A percentile compares a stretch with the other conserved stretches of the same genome.
phyloP scores from a whole-genome alignment of 805 yeast species.

The Suhomyces prunicola region DNA sequence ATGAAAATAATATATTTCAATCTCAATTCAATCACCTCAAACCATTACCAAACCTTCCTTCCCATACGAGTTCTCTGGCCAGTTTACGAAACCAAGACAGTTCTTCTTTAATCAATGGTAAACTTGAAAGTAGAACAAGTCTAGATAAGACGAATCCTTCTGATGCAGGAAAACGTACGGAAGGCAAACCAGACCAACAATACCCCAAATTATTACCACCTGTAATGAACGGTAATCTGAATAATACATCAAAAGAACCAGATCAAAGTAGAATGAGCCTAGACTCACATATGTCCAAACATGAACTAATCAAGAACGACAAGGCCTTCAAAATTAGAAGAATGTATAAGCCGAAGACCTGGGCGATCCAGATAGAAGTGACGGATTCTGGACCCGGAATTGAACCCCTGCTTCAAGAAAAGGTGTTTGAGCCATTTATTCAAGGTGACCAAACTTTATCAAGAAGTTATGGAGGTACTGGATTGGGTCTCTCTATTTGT shows the following conservation, averaged over 20 bases:
- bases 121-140: background rate
- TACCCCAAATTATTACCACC: background rate
- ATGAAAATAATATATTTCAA: constrained; percentile 35
- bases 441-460: constrained; percentile 96
- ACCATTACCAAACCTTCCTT: constrained; percentile 19
- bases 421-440: constrained; percentile 92
- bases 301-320: constrained; percentile 35
- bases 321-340: constrained; percentile 34
- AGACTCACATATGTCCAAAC: background rate
- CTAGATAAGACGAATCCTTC: background rate
- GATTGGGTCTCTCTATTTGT: constrained; percentile 86
- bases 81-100: background rate
- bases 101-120: background rate
- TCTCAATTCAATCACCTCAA: constrained; percentile 31
- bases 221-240: background rate
- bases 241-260: background rate
- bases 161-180: background rate
- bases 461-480: constrained; percentile 93
- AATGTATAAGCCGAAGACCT: constrained; percentile 38
- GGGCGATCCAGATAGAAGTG: constrained; percentile 71
- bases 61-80: background rate
- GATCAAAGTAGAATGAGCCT: background rate
- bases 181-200: background rate
- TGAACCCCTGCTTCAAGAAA: constrained; percentile 72
- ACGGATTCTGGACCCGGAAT: constrained; percentile 95